These are phyloP conservation scores for Tetragonia tetragonoides DNA, from an alignment of 148 eudicot genomes.

Conservation along the genomic window DNA sequence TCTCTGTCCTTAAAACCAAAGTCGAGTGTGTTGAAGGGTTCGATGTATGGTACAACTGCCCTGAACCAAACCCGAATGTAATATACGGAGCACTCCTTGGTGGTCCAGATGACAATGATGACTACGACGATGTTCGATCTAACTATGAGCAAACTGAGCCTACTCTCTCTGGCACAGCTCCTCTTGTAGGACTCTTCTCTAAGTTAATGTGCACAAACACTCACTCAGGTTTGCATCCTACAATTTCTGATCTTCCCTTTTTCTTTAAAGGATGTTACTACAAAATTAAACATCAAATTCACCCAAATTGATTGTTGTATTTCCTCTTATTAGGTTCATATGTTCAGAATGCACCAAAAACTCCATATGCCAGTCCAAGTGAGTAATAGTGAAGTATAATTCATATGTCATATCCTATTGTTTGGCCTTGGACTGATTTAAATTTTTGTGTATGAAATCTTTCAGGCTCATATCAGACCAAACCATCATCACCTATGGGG, in stretches of 20 bases:
- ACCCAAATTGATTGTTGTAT: not conserved
- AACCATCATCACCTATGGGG: not conserved
- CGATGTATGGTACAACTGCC: slow-evolving; percentile 66
- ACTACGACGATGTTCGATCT: slow-evolving; percentile 53
- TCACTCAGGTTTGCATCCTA: slow-evolving; percentile 29
- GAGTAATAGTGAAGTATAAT: slow-evolving; percentile 1
- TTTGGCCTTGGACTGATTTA: too few relatives aligned
- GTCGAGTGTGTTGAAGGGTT: slow-evolving; percentile 76
- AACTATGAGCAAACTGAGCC: slow-evolving; percentile 85
- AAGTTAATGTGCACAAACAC: slow-evolving; percentile 41
- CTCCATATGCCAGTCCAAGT: slow-evolving; percentile 24
- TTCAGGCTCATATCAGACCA: slow-evolving; percentile 15
- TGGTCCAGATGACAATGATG: slow-evolving; percentile 59
- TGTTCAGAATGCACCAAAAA: slow-evolving; percentile 10
- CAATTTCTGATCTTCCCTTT: too few relatives aligned
- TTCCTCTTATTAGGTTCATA: not conserved
- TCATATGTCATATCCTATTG: too few relatives aligned
- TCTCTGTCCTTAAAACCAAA: slow-evolving; percentile 29
- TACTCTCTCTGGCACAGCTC: slow-evolving; percentile 65
- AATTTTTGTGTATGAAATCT: not conserved
- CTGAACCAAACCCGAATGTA: slow-evolving; percentile 57
- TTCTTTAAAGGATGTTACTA: not conserved
- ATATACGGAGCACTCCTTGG: slow-evolving; percentile 74
- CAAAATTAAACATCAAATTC: not conserved
- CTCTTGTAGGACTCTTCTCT: slow-evolving; percentile 76